phyloP scores from a whole-genome alignment of 345 rosid genomes.

The Cochlearia excelsa region DNA sequence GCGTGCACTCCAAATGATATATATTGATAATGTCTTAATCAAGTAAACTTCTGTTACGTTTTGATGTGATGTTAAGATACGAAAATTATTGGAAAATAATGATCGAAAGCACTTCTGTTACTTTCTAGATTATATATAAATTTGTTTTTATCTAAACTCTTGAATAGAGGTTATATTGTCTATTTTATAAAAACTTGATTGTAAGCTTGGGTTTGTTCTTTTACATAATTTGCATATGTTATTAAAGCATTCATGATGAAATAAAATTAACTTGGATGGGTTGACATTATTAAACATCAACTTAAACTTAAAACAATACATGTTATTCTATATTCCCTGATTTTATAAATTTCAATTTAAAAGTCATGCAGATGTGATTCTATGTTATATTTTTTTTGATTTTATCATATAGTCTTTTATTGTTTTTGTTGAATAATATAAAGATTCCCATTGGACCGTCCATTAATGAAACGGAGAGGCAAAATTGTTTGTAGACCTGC shows the following conservation, averaged over 20 bases:
- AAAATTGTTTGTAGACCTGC: conserved; percentile 36
- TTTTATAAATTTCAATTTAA: not conserved
- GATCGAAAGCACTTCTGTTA: conserved; percentile 14
- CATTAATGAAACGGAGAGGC: conserved; percentile 40
- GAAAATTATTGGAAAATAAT: conserved; percentile 3
- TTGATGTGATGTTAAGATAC: conserved; percentile 31
- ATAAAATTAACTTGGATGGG: not conserved
- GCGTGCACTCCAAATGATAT: conserved; percentile 30
- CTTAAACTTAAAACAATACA: not conserved
- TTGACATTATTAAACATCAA: conserved; percentile 1
- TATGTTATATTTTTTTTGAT: conserved; percentile 14
- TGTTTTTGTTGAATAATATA: conserved; percentile 12
- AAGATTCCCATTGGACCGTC: conserved; percentile 36
- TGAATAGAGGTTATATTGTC: not conserved
- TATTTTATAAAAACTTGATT: no score
- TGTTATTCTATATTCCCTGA: conserved; percentile 20
- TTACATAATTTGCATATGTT: not conserved
- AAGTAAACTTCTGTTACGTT: conserved; percentile 23
- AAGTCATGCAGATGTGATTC: conserved; percentile 30
- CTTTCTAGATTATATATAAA: not conserved
- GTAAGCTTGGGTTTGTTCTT: not conserved
- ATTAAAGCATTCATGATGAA: not conserved
- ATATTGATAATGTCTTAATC: conserved; percentile 27
- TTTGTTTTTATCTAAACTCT: not conserved
- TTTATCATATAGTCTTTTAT: conserved; percentile 16